Base-by-base conservation (phyloP, 768 basidiomycete genomes). In the Suillus fuscotomentosus region DNA sequence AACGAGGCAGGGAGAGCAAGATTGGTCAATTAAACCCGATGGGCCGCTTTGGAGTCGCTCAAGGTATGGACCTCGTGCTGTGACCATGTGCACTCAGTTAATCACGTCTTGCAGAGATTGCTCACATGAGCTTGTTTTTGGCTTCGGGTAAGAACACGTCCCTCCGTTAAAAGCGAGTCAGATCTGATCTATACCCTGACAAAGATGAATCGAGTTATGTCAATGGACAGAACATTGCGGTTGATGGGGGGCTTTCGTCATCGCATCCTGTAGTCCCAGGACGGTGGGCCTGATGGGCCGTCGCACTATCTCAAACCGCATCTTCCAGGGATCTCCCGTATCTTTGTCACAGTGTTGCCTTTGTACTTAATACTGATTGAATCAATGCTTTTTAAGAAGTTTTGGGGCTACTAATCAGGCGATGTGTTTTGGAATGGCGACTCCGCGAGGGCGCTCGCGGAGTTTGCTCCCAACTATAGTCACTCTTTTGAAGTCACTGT, bases 191-290 rank as follows among this genome's bases (percentile, higher is more conserved):
- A 7, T 56, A 15, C 43, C 64, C 50, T 45, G 43, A 39, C 57
- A 11, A 72, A 94, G 94, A 95, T 69, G 92, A 94, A 67, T 88
- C 93, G 1, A 95, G 93, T 76, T 96, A 95, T 75, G 87, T 98
- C 63, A 97, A 96, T 71, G 96, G 93, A 17, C 92, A 95, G 71
- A 90, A 88, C 70, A 83, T 94, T 38, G 89, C 89, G 0, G 89
- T 95, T 38, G 95, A 97, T 69, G 96, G 95, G 8, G 95, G 94
- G 1, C 75, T 97, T 64, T 88, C 91, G 13, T 80, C 88, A 31
- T 93, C 92, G 0, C 85, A 87, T 70, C 94, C 94, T 6, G 88
- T 94, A 9, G 78, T 90, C 8, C 90, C 92, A 5, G 93, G 93
- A 1, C 84, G 87, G 72, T 85, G 85, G 84, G 82, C 80, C n/a